Evolutionary conservation across 1,284 basidiomycete genomes (phyloP).

Genomic region (Kalmanozyma brasiliensis): DNA sequence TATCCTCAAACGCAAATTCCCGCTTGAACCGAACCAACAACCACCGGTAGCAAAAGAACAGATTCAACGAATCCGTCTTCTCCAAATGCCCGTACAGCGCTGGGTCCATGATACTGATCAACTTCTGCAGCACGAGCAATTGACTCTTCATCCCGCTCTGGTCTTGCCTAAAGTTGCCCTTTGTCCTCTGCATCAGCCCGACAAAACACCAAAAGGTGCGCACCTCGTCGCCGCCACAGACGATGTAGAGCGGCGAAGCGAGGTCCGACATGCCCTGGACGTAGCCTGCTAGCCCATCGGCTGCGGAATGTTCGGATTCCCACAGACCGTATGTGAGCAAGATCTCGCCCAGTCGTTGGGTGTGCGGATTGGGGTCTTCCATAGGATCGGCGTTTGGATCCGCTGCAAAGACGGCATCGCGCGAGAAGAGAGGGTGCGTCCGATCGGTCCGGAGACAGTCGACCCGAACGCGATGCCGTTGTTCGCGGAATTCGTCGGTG

Average conservation of each 20-base stretch:
- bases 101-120: slow-evolving; percentile 92
- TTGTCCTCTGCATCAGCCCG: slow-evolving; percentile 93
- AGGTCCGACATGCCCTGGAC: slow-evolving; percentile 98
- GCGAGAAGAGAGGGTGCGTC: slow-evolving; percentile 80
- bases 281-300: slow-evolving; percentile 70
- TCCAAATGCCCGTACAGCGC: slow-evolving; percentile 75
- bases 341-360: slow-evolving; percentile 80
- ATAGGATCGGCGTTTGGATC: slow-evolving; percentile 51
- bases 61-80: slow-evolving; percentile 86
- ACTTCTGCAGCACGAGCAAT: slow-evolving; percentile 84
- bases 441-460: slow-evolving; percentile 98
- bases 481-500: slow-evolving; percentile 67
- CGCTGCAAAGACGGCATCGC: slow-evolving; percentile 37
- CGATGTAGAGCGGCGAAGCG: slow-evolving; percentile 90
- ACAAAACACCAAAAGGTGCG: slow-evolving; percentile 96
- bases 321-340: slow-evolving; percentile 80
- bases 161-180: slow-evolving; percentile 92
- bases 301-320: slow-evolving; percentile 29
- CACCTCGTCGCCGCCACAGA: slow-evolving; percentile 87
- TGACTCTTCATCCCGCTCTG: slow-evolving; percentile 98
- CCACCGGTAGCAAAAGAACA: slow-evolving; percentile 98
- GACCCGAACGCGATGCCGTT: slow-evolving; percentile 89
- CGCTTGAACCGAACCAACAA: slow-evolving; percentile 71
- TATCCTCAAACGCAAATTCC: slow-evolving; percentile 90
- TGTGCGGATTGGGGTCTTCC: slow-evolving; percentile 80